phyloP scores from a whole-genome alignment of 306 rosid genomes.

The Begonia fuchsioides region DNA sequence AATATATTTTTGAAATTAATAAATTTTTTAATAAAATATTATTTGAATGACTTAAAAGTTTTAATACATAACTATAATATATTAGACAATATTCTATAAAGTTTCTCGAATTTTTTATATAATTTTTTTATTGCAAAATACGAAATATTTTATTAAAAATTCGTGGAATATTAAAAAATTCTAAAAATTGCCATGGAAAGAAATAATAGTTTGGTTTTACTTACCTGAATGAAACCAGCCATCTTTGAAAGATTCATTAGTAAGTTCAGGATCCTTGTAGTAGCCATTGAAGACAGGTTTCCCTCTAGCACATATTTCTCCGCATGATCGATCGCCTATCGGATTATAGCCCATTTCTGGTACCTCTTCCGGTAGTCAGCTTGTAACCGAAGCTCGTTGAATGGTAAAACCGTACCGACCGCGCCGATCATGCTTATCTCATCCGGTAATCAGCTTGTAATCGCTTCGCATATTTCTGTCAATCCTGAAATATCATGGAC shows the following conservation, averaged over 20 bases:
- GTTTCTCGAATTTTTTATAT: no score
- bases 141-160: no score
- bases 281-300: constrained; percentile 51
- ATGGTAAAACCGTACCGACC: constrained; percentile 44
- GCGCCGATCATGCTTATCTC: constrained; percentile 83
- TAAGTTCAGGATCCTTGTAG: constrained; percentile 56
- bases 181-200: no score
- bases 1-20: no score
- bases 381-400: constrained; percentile 58
- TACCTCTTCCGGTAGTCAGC: constrained; percentile 60
- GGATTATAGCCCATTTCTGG: constrained; percentile 79
- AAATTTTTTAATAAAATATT: no score
- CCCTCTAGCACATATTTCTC: constrained; percentile 79
- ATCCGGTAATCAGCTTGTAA: constrained; percentile 48
- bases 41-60: no score
- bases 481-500: constrained; percentile 27
- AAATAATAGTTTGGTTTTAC: no score
- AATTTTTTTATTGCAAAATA: no score
- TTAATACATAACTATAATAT: no score
- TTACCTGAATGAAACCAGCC: constrained; percentile 94
- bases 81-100: no score
- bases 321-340: constrained; percentile 54
- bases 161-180: no score
- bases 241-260: constrained; percentile 50
- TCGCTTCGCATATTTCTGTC: constrained; percentile 78